These are phyloP conservation scores for Fusarium sp. DNA, from an alignment of 2,329 filamentous ascomycete species.

Conservation along the genomic window DNA sequence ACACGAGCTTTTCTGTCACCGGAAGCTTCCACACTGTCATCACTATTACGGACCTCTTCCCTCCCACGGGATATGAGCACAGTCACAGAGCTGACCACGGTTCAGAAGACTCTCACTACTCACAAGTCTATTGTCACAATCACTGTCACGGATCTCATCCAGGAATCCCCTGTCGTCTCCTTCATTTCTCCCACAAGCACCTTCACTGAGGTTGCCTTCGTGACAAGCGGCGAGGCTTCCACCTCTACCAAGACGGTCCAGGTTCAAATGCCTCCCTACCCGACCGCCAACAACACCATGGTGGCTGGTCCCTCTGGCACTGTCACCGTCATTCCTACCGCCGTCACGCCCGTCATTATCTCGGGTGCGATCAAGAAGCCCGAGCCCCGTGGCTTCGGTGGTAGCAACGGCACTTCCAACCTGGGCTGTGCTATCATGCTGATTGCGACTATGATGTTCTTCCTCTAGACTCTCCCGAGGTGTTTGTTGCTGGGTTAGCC, in stretches of 20 bases:
- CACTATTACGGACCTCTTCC: slow-evolving; percentile 48
- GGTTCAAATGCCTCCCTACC: slow-evolving; percentile 43
- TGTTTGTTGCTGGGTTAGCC: background rate
- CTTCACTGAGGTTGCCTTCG: slow-evolving; percentile 48
- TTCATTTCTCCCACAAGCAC: slow-evolving; percentile 42
- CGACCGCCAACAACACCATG: slow-evolving; percentile 48
- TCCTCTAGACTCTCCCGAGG: slow-evolving; percentile 44
- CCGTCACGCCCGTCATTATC: slow-evolving; percentile 45
- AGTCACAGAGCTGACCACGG: slow-evolving; percentile 43
- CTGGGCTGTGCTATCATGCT: slow-evolving; percentile 53
- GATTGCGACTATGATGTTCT: slow-evolving; percentile 49
- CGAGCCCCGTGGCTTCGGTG: slow-evolving; percentile 46
- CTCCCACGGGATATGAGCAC: slow-evolving; percentile 36
- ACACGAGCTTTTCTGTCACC: slow-evolving; percentile 35
- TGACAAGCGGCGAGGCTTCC: slow-evolving; percentile 44
- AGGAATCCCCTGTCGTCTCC: slow-evolving; percentile 28
- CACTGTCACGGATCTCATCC: slow-evolving; percentile 38
- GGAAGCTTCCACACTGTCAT: slow-evolving; percentile 41
- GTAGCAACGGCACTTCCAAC: slow-evolving; percentile 47
- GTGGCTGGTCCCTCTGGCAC: slow-evolving; percentile 41
- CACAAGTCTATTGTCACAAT: slow-evolving; percentile 38
- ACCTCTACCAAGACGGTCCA: slow-evolving; percentile 51
- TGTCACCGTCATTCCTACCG: slow-evolving; percentile 34
- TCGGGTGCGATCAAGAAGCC: slow-evolving; percentile 51
- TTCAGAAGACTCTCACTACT: slow-evolving; percentile 44